Evolutionary conservation across 1,284 basidiomycete genomes (phyloP).

Genomic region (Bondarzewia mesenterica): DNA sequence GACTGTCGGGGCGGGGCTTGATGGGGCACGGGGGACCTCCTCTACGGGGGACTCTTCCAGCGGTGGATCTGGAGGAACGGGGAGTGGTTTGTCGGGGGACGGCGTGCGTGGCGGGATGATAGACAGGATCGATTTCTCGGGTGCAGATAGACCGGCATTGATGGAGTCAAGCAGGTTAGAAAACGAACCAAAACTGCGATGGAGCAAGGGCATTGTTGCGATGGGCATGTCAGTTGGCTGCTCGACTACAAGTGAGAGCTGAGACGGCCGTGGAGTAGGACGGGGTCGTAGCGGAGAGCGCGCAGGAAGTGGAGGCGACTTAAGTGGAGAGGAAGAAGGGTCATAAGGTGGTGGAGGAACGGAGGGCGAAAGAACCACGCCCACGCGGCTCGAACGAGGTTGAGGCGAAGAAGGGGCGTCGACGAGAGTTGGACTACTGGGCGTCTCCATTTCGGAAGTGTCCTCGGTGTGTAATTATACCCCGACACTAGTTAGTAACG

Average conservation of each 20-base stretch:
- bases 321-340: conserved; percentile 15
- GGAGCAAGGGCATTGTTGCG: conserved; percentile 16
- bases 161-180: conserved; percentile 20
- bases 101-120: conserved; percentile 8
- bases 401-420: no score
- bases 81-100: conserved; percentile 25
- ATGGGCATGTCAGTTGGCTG: background rate
- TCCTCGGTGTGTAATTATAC: no score
- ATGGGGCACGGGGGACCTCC: conserved; percentile 8
- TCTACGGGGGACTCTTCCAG: conserved; percentile 7
- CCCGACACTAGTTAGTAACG: no score
- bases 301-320: conserved; percentile 16
- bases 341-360: conserved; percentile 17
- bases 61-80: conserved; percentile 20
- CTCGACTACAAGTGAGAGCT: background rate
- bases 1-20: conserved; percentile 7
- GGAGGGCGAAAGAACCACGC: background rate
- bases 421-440: no score
- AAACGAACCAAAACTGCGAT: conserved; percentile 23
- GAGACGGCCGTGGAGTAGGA: conserved; percentile 12
- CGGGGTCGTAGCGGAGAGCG: conserved; percentile 24
- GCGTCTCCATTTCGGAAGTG: no score
- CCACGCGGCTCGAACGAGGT: background rate
- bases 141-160: background rate
- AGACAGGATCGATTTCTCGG: background rate